Percentiles rank a stretch among this genome's conserved stretches.
phyloP scores from a whole-genome alignment of 345 rosid genomes.

The Gossypium rotundifolium region DNA sequence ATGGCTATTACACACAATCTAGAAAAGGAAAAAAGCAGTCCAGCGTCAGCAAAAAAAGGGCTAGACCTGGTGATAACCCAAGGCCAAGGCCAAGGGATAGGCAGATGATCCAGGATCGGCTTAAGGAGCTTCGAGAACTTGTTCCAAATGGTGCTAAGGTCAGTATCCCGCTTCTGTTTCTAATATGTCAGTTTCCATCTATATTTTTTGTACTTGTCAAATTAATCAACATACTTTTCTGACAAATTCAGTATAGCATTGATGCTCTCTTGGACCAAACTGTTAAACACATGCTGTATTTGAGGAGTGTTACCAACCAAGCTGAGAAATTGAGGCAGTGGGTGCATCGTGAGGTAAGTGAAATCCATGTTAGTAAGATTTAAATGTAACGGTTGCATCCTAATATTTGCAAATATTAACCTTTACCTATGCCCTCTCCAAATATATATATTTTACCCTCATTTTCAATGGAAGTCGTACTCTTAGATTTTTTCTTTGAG shows the following conservation, averaged over 20 bases:
- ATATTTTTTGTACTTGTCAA: neutral
- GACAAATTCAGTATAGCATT: constrained; percentile 57
- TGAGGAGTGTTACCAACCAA: constrained; percentile 42
- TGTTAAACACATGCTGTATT: constrained; percentile 48
- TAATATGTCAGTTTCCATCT: neutral
- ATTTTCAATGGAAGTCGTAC: neutral
- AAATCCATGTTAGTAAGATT: neutral
- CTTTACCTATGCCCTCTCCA: neutral
- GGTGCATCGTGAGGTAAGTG: constrained; percentile 42
- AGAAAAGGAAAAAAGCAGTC: constrained; percentile 24
- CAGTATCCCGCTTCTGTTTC: neutral
- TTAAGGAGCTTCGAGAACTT: constrained; percentile 58
- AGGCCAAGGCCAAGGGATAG: constrained; percentile 65
- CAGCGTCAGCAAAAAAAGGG: constrained; percentile 31
- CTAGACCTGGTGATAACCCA: constrained; percentile 38
- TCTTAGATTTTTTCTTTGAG: neutral
- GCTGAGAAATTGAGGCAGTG: constrained; percentile 49
- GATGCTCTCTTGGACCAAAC: constrained; percentile 58
- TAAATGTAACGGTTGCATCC: neutral
- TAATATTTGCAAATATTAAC: neutral
- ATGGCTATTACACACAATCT: neutral
- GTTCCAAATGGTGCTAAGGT: constrained; percentile 60
- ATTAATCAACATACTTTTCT: neutral
- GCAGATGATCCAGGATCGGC: constrained; percentile 64
- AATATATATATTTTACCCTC: neutral